Percentiles rank a stretch among this genome's conserved stretches.
These are phyloP conservation scores for Agarophyton chilense DNA, from an alignment of 23 red algal genomes.

Conservation along the genomic window DNA sequence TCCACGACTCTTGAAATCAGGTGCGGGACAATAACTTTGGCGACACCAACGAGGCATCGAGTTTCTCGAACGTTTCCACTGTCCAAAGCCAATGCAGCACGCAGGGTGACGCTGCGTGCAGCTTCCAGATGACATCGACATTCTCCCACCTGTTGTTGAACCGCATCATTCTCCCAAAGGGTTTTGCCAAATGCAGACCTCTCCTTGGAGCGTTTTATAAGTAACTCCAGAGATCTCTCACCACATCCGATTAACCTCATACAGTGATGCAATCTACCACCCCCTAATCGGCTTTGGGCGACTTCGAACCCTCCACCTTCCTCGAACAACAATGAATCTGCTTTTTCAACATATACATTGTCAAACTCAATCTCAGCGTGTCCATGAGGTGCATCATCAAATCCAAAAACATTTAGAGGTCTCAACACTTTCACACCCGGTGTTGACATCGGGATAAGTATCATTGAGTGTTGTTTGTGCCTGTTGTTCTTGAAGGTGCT, in stretches of 20 bases:
- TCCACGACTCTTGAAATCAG: conserved; percentile 71
- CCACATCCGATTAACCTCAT: conserved; percentile 80
- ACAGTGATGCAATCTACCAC: conserved; percentile 92
- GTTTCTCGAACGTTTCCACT: conserved; percentile 20
- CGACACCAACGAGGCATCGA: conserved; percentile 53
- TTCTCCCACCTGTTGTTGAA: conserved; percentile 63
- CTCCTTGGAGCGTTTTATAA: conserved; percentile 41
- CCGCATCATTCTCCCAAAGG: conserved; percentile 60
- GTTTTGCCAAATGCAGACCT: conserved; percentile 60
- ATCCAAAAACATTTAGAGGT: conserved; percentile 84
- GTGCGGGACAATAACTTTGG: conserved; percentile 70
- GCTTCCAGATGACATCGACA: conserved; percentile 71
- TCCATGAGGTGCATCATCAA: conserved; percentile 93
- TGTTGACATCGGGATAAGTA: conserved; percentile 84
- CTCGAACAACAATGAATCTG: conserved; percentile 40
- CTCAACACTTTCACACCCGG: conserved; percentile 74
- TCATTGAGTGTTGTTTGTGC: conserved; percentile 76
- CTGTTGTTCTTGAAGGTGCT: background rate
- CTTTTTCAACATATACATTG: conserved; percentile 39
- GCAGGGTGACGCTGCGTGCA: conserved; percentile 19
- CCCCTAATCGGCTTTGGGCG: conserved; percentile 82
- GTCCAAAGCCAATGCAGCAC: conserved; percentile 48
- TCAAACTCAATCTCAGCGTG: conserved; percentile 86
- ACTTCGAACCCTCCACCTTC: conserved; percentile 85
- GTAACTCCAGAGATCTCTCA: conserved; percentile 64